Conservation (phyloP, 805 yeast species). For the Candida adriatica region DNA sequence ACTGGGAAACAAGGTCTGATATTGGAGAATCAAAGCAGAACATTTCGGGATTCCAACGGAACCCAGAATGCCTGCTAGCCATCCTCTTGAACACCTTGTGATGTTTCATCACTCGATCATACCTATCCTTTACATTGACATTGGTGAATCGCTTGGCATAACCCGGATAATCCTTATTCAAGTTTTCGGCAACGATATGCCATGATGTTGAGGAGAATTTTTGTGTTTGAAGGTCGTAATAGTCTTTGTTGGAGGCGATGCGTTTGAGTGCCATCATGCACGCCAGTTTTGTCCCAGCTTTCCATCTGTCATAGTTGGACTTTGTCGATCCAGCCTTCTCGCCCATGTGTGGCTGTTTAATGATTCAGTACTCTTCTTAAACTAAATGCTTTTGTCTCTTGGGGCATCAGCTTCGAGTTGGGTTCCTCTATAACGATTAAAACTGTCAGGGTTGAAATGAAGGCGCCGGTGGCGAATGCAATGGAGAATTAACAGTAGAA, state of each 20-base stretch:
- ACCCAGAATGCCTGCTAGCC: conserved; percentile 18
- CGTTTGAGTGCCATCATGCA: conserved; percentile 22
- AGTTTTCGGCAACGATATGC: conserved; percentile 22
- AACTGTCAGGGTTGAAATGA: no score
- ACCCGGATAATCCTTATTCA: conserved; percentile 22
- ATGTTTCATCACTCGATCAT: conserved; percentile 22
- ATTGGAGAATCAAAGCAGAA: conserved; percentile 17
- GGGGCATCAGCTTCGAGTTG: no score
- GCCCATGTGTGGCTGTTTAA: no score
- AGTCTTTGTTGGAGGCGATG: conserved; percentile 14
- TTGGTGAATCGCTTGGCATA: conserved; percentile 23
- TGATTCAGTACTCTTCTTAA: no score
- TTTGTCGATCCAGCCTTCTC: conserved; percentile 4
- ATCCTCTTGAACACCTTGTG: conserved; percentile 19
- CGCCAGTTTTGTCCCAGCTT: conserved; percentile 23
- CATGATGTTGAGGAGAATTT: conserved; percentile 18
- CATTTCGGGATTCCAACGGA: conserved; percentile 18
- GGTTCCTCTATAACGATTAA: no score
- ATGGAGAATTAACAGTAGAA: no score
- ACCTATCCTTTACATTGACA: conserved; percentile 23
- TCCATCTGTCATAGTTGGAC: conserved; percentile 24
- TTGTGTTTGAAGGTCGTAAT: conserved; percentile 11
- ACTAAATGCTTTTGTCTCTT: no score
- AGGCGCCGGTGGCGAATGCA: no score
- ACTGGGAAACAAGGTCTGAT: conserved; percentile 7